Base-by-base conservation (phyloP, 2,329 filamentous ascomycete species). In the Domatiomyces catenatus region DNA sequence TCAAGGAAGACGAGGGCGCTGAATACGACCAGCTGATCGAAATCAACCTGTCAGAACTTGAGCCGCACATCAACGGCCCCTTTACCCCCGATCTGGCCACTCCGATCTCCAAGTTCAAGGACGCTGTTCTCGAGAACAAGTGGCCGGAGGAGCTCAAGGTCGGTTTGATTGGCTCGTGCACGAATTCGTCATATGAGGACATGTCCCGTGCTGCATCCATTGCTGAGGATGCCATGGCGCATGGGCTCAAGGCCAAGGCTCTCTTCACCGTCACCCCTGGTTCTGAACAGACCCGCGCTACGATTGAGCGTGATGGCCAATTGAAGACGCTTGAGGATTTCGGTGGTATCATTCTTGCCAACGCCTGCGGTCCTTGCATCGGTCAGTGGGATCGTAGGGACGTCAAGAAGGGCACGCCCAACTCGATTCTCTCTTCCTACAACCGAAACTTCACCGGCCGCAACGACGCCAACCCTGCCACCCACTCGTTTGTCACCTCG, bases 381-480 rank as follows among this genome's bases (percentile, higher is more conserved):
- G 88, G 69, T 56, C 90, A 96, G 71, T 96, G 92, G 92, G 88
- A 95, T 65, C 84, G 92, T 60, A 76, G 74, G 59, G 90, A 96
- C 61, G 87, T 95, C 51, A 84, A 89, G 78, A 95, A 96, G 80
- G 90, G 90, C 59, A 82, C 86, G 62, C 75, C 88, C 63, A 98
- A 98, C 81, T 93, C 88, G 5, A 98, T 98, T 68, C 76, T 98
- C 67, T 95, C 89, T 46, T 96, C 92, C 24, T 98, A 95, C 83
- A 98, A 98, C 84, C 88, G 92, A 72, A 96, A 98, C 81, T 96
- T 98, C 76, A 96, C 90, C 55, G 90, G 90, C 59, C 87, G 92
- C 67, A 96, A 96, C 70, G 89, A 94, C 61, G 88, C 86, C 60
- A 96, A 94, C 77, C 88, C 88, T 42, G 87, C 87, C 50, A 94